Evolutionary conservation across 1,284 basidiomycete species (phyloP).

Genomic region (Sphagnurus paluster): DNA sequence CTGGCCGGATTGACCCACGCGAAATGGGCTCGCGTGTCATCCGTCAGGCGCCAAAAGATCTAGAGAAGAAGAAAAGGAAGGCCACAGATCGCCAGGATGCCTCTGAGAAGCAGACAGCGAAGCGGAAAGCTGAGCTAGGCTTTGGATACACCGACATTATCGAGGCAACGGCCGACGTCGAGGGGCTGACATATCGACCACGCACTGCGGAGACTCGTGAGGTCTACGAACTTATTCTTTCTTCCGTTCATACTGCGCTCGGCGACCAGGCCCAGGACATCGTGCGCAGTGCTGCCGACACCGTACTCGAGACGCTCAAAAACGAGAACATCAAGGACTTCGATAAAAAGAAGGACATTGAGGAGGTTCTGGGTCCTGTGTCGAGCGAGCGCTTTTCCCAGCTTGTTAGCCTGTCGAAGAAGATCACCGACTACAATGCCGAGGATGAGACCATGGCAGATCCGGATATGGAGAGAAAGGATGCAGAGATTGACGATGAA

Average conservation of each 20-base stretch:
- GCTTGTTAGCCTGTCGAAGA: conserved; percentile 88
- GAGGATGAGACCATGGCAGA: conserved; percentile 80
- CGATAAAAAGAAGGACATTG: conserved; percentile 96
- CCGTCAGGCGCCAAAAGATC: conserved; percentile 83
- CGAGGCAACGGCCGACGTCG: conserved; percentile 90
- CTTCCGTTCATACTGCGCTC: conserved; percentile 78
- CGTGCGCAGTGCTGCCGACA: conserved; percentile 92
- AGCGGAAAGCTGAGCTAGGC: conserved; percentile 56
- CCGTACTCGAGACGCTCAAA: conserved; percentile 89
- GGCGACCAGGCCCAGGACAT: conserved; percentile 97
- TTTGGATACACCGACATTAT: conserved; percentile 88
- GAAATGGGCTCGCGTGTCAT: conserved; percentile 95
- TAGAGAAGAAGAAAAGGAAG: conserved; percentile 96
- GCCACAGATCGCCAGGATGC: conserved; percentile 57
- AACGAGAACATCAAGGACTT: conserved; percentile 92
- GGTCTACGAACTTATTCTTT: conserved; percentile 92
- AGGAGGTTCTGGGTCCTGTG: conserved; percentile 74
- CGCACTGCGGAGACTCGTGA: conserved; percentile 93
- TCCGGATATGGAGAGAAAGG: conserved; percentile 75
- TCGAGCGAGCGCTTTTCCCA: conserved; percentile 83
- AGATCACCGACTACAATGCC: conserved; percentile 93
- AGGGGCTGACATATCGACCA: conserved; percentile 91
- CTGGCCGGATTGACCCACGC: conserved; percentile 86
- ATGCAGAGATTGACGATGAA: conserved; percentile 88
- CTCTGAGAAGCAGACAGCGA: conserved; percentile 55